phyloP scores from a whole-genome alignment of 176 grass and related monocot genomes.

The Phyllostachys edulis region DNA sequence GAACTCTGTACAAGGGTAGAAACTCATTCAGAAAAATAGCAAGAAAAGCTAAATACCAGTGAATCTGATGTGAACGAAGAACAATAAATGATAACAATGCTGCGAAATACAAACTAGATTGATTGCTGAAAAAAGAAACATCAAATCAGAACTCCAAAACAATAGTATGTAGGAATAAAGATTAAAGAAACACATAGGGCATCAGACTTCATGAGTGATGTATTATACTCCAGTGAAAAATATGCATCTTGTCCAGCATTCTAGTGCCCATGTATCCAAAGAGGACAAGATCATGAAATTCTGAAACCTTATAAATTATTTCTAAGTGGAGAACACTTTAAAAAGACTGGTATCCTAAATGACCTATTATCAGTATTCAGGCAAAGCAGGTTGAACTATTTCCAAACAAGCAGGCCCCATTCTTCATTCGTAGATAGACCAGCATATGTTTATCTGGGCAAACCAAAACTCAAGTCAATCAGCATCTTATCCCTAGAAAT shows the following conservation, averaged over 20 bases:
- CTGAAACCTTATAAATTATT: background rate
- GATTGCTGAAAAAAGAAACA: background rate
- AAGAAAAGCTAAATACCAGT: background rate
- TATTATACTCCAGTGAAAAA: background rate
- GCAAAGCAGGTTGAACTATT: background rate
- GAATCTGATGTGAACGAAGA: background rate
- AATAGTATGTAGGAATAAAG: background rate
- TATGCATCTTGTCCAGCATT: background rate
- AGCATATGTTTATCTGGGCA: background rate
- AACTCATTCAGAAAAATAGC: background rate
- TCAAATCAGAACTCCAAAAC: background rate
- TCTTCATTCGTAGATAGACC: background rate
- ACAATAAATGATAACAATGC: background rate
- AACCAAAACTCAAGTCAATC: background rate
- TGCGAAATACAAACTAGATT: background rate
- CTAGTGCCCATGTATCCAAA: background rate
- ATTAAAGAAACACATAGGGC: background rate
- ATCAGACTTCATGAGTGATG: background rate
- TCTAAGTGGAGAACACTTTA: background rate
- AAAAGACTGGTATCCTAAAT: background rate
- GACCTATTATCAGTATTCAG: background rate
- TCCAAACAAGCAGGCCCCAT: background rate
- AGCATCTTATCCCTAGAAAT: background rate
- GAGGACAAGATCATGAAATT: background rate
- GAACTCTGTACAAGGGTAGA: conserved; percentile 18